Conservation (phyloP, 768 basidiomycete species). For the Pisolithus microcarpus region DNA sequence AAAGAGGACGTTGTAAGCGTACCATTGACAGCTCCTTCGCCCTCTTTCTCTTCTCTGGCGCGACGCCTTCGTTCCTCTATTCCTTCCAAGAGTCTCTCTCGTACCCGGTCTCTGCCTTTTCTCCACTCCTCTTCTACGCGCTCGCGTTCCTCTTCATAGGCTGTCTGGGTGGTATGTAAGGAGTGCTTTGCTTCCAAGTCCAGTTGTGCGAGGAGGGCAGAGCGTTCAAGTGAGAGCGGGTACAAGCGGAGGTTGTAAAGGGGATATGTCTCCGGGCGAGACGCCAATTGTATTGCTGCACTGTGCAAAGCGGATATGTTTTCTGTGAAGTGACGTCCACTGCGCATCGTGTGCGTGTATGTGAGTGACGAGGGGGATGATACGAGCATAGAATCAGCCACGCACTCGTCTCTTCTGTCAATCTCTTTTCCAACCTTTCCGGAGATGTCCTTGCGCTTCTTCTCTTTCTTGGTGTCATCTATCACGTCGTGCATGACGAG, state of each 20-base stretch:
- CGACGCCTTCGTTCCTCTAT: conserved; percentile 74
- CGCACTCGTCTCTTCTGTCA: conserved; percentile 73
- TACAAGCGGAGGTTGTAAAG: conserved; percentile 68
- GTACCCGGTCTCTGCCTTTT: conserved; percentile 64
- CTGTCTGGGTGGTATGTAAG: conserved; percentile 58
- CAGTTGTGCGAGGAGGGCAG: conserved; percentile 61
- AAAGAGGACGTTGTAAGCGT: conserved; percentile 16
- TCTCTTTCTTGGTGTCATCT: conserved; percentile 53
- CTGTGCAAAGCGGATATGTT: conserved; percentile 53
- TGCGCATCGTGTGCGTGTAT: conserved; percentile 19
- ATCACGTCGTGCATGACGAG: conserved; percentile 18
- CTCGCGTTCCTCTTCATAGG: conserved; percentile 73
- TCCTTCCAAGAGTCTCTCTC: conserved; percentile 74
- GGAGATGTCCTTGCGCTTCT: conserved; percentile 61
- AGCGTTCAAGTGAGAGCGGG: conserved; percentile 68
- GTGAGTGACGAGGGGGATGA: conserved; percentile 11
- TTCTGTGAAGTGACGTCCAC: conserved; percentile 57
- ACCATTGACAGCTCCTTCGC: conserved; percentile 74
- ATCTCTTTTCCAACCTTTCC: conserved; percentile 68
- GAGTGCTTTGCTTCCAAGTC: conserved; percentile 62
- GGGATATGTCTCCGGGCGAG: conserved; percentile 56
- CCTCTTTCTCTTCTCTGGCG: conserved; percentile 84
- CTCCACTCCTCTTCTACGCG: conserved; percentile 80
- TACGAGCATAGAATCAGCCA: conserved; percentile 6
- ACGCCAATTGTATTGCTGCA: conserved; percentile 55